A percentile compares a stretch with the other conserved stretches of the same genome.
Conservation (phyloP, 257 asterid species). For the Coffea canephora region DNA sequence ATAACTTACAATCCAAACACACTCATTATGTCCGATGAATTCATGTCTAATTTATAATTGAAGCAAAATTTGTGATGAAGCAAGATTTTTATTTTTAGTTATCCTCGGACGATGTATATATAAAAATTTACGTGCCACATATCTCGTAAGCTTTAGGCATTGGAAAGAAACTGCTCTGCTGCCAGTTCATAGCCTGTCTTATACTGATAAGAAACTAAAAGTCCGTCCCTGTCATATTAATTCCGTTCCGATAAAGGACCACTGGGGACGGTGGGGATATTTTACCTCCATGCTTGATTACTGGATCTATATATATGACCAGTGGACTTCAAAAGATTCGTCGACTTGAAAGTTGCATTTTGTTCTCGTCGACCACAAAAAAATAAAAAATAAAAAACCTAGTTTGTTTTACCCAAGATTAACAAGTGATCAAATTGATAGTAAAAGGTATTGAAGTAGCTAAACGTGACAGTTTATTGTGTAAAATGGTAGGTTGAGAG, state of each 20-base stretch:
- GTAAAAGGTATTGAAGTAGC: too few relatives aligned
- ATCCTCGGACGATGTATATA: background rate
- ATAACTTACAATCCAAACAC: too few relatives aligned
- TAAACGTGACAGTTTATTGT: too few relatives aligned
- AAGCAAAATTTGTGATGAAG: too few relatives aligned
- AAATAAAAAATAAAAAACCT: too few relatives aligned
- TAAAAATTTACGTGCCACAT: background rate
- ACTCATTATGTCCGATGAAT: background rate
- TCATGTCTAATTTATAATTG: background rate
- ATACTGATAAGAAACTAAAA: background rate
- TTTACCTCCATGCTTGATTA: background rate
- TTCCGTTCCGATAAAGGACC: background rate
- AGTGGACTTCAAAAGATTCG: background rate
- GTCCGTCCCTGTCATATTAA: too few relatives aligned
- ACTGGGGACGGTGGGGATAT: background rate
- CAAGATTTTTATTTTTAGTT: background rate
- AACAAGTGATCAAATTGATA: background rate
- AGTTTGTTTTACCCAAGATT: background rate
- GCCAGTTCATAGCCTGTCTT: background rate
- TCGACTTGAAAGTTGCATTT: background rate
- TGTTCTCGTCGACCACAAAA: background rate
- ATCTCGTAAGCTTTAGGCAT: background rate
- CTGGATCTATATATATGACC: background rate
- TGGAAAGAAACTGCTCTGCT: slow-evolving; percentile 5
- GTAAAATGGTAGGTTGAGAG: too few relatives aligned